Percentiles rank a stretch among this genome's conserved stretches.
These are phyloP conservation scores for Colletotrichum brevisporum DNA, from an alignment of 2,329 filamentous ascomycete genomes.

Conservation along the genomic window DNA sequence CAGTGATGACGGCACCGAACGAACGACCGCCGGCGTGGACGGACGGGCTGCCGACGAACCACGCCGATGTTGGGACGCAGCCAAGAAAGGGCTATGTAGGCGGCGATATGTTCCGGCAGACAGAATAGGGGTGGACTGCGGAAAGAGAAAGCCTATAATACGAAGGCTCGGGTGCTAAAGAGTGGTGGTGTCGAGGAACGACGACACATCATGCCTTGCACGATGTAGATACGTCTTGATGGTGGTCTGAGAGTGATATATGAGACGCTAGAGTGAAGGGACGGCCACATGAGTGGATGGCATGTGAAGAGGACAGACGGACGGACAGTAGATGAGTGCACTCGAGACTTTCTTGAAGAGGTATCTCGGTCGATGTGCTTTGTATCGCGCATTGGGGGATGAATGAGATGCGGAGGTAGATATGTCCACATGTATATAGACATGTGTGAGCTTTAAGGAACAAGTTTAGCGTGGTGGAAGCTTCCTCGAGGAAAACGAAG, in stretches of 20 bases:
- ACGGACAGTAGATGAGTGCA: neutral
- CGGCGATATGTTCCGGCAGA: neutral
- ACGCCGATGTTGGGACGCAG: constrained; percentile 18
- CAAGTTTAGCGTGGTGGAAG: neutral
- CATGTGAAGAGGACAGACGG: constrained; percentile 3
- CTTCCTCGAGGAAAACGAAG: neutral
- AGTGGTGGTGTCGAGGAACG: neutral
- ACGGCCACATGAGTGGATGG: neutral
- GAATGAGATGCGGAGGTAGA: neutral
- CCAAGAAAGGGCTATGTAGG: neutral
- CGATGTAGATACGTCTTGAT: neutral
- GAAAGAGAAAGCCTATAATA: neutral
- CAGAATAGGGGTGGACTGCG: neutral
- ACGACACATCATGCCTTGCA: neutral
- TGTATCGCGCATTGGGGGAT: neutral
- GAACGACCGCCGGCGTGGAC: neutral
- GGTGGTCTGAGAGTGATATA: neutral
- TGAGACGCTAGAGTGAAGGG: neutral
- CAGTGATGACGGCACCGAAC: constrained; percentile 3
- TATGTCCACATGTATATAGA: neutral
- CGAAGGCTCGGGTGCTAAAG: neutral
- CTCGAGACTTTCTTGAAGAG: neutral
- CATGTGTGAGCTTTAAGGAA: neutral
- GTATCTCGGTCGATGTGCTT: neutral
- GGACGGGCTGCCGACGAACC: constrained; percentile 7